These are phyloP conservation scores for Parietaria judaica DNA, from an alignment of 306 rosid genomes.

Conservation along the genomic window DNA sequence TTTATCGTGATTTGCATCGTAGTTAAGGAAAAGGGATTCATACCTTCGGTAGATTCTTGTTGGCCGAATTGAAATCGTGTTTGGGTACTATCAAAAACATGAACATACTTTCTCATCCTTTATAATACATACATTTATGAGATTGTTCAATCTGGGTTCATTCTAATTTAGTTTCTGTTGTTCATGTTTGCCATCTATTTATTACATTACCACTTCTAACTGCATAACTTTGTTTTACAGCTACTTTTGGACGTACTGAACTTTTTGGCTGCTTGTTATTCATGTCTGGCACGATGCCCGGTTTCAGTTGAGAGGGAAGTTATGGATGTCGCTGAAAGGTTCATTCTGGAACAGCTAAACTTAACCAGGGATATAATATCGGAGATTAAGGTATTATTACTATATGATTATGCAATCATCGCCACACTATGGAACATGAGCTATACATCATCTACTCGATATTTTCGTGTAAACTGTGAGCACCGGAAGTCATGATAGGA, in stretches of 20 bases:
- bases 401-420: slow-evolving; percentile 6
- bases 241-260: slow-evolving; percentile 58
- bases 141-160: too few relatives aligned
- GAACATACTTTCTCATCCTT: too few relatives aligned
- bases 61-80: too few relatives aligned
- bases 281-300: slow-evolving; percentile 48
- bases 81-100: too few relatives aligned
- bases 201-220: slow-evolving; percentile 15
- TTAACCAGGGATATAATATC: slow-evolving; percentile 49
- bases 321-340: slow-evolving; percentile 40
- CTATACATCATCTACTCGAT: not conserved
- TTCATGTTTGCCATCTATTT: not conserved
- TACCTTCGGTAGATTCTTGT: too few relatives aligned
- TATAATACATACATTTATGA: too few relatives aligned
- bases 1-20: too few relatives aligned
- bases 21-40: too few relatives aligned
- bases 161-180: not conserved
- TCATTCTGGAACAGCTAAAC: slow-evolving; percentile 49
- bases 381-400: slow-evolving; percentile 55
- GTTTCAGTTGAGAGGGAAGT: slow-evolving; percentile 33
- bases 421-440: not conserved
- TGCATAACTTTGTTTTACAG: slow-evolving; percentile 38
- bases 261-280: slow-evolving; percentile 49
- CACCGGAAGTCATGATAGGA: too few relatives aligned
- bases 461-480: too few relatives aligned